Conservation (phyloP, 1,139 yeast species). For the Eremothecium sinecaudum region DNA sequence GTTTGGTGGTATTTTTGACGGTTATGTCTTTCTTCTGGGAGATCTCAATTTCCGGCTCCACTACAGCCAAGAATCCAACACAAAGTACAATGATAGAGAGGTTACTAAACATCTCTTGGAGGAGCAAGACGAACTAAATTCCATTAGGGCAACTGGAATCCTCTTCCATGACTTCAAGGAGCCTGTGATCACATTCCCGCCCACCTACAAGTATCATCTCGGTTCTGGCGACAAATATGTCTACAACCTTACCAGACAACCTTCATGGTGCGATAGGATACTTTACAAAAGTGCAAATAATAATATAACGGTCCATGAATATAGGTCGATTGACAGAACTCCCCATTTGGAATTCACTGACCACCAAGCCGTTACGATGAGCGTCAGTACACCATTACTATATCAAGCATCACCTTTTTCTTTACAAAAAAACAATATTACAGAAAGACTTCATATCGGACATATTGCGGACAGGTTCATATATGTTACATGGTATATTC, state of each 20-base stretch:
- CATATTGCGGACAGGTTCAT: not conserved
- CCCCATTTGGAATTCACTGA: constrained; percentile 26
- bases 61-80: constrained; percentile 10
- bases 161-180: constrained; percentile 59
- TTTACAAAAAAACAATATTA: not conserved
- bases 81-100: constrained; percentile 13
- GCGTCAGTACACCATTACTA: constrained; percentile 2
- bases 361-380: constrained; percentile 31
- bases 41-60: constrained; percentile 66
- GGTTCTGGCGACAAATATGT: constrained; percentile 33
- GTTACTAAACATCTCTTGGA: constrained; percentile 14
- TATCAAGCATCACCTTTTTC: not conserved
- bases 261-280: constrained; percentile 89
- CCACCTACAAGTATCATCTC: constrained; percentile 61
- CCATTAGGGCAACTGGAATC: constrained; percentile 37
- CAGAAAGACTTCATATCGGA: not conserved
- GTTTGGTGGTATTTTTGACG: constrained; percentile 42
- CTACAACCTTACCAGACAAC: constrained; percentile 51
- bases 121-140: constrained; percentile 51
- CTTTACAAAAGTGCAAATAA: constrained; percentile 35
- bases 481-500: not conserved
- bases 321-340: constrained; percentile 22
- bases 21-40: constrained; percentile 67
- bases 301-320: constrained; percentile 10
- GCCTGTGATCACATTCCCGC: constrained; percentile 50